Evolutionary conservation across 257 asterid species (phyloP), one percentile per base, ranked within the genome.

Genomic region (Solanum appendiculatum): DNA sequence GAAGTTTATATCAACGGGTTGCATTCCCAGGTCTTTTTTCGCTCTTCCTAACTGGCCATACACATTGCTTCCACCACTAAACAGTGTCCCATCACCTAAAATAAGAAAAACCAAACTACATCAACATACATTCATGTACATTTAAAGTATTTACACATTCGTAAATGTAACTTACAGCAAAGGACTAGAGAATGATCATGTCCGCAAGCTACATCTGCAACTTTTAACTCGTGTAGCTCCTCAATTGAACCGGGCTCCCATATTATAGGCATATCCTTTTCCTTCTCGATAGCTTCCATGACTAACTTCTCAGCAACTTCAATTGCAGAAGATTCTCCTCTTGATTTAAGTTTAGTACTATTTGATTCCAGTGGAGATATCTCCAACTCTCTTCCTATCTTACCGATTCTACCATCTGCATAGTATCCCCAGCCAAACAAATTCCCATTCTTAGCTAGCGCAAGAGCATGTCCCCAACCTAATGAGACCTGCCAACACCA

Each of bases 391-490:
- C 88, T 93, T 20, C 95, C 96, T 42, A 95, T 88, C 89, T 88
- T 91, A 75, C 99, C 99, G 87, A 97, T 89, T 91, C 99, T 92
- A 40, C 99, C 98, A 93, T 97, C 99, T 29, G 99, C 98, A 91
- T 92, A 95, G 87, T 96, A 97, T 90, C 99, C 99, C 99, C 99
- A 97, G 70, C 99, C 98, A 75, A 96, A 96, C 91, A 97, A 83
- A 88, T 93, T 96, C 75, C 99, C 99, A 74, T 87, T 90, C 87
- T 89, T 91, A 84, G 98, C 91, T 86, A 97, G 88, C 6, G 98
- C 99, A 85, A 97, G 98, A 86, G 96, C 96, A 87, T 97, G 99
- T 6, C 99, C 99, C 99, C 99, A 97, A 74, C 99, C 99, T 12
- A 97, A 90, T 60, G 99, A 91, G 27, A 95, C 96, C 98, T 97